Evolutionary conservation across 768 basidiomycete genomes (phyloP).

Genomic region (Dendrothele bispora): DNA sequence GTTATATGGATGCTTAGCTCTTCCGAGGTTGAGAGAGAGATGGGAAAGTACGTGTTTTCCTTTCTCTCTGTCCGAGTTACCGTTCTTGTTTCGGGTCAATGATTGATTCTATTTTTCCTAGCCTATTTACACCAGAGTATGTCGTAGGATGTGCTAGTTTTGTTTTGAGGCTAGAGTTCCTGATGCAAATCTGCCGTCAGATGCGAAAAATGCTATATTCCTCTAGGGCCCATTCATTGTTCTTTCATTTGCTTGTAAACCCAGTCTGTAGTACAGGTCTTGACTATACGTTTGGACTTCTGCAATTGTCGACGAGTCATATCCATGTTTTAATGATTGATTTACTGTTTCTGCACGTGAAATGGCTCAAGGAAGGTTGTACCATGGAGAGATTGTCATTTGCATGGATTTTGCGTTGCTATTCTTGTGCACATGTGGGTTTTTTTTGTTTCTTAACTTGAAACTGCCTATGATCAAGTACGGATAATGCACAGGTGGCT

Average conservation of each 20-base stretch:
- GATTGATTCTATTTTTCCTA: too few species aligned
- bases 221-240: not conserved
- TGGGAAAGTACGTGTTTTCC: too few species aligned
- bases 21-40: too few species aligned
- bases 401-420: not conserved
- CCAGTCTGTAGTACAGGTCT: too few species aligned
- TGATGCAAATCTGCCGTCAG: not conserved
- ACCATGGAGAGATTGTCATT: not conserved
- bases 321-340: not conserved
- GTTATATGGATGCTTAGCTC: too few species aligned
- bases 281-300: not conserved
- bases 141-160: not conserved
- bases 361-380: not conserved
- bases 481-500: conserved; percentile 20
- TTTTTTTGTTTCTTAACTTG: not conserved
- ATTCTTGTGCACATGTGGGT: not conserved
- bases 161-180: not conserved
- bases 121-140: too few species aligned
- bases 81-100: too few species aligned
- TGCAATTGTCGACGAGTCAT: not conserved
- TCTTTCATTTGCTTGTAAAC: not conserved
- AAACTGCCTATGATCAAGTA: not conserved
- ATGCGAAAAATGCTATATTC: not conserved
- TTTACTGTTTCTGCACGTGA: not conserved
- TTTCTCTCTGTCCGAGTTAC: too few species aligned